A percentile compares a stretch with the other conserved stretches of the same genome.
Conservation (phyloP, 2,329 filamentous ascomycete genomes). For the Clarireedia hainanense region DNA sequence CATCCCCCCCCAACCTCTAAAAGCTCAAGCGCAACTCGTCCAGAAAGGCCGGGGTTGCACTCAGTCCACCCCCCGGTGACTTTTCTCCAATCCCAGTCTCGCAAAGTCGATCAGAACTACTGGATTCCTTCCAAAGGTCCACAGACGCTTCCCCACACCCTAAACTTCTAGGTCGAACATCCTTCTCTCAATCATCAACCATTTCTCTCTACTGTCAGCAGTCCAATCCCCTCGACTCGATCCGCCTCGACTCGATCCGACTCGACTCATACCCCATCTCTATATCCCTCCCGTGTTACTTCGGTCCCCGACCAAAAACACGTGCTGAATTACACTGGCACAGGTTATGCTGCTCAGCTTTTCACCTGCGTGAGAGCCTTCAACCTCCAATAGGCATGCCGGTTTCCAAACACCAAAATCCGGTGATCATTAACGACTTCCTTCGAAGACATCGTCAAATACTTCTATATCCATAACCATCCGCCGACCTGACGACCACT, state of each 20-base stretch:
- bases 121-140: constrained; percentile 6
- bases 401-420: constrained; percentile 17
- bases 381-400: constrained; percentile 26
- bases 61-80: neutral
- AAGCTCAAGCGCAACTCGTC: neutral
- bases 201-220: neutral
- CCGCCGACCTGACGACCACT: constrained; percentile 14
- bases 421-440: constrained; percentile 23
- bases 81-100: neutral
- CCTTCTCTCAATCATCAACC: neutral
- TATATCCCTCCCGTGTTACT: neutral
- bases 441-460: constrained; percentile 10
- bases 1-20: neutral
- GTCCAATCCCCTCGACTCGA: neutral
- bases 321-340: constrained; percentile 2
- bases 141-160: constrained; percentile 7
- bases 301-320: neutral
- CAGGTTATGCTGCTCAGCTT: constrained; percentile 20
- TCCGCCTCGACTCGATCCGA: neutral
- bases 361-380: constrained; percentile 15
- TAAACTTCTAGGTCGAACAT: constrained; percentile 5
- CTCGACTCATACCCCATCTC: neutral
- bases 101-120: neutral
- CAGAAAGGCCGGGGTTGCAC: constrained; percentile 5
- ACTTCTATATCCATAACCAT: constrained; percentile 10